Percentiles rank a stretch among this genome's conserved stretches.
Conservation (phyloP, 371 early-diverging fungal species). For the Mortierella sp. region DNA sequence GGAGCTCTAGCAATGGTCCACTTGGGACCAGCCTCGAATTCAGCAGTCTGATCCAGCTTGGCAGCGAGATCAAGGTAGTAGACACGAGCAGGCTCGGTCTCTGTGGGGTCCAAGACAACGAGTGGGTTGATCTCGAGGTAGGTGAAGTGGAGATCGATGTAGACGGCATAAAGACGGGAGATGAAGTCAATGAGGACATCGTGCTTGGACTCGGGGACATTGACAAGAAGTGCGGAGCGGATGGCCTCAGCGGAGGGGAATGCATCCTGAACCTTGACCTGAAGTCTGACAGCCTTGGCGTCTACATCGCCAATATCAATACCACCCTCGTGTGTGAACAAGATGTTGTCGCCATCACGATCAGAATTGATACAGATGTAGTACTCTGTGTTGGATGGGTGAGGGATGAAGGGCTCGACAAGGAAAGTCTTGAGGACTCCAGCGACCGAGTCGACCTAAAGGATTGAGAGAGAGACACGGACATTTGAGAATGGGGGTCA, state of each 20-base stretch:
- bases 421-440: constrained; percentile 94
- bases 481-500: too few relatives aligned
- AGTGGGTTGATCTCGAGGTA: constrained; percentile 99
- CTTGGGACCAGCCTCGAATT: constrained; percentile 94
- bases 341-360: constrained; percentile 94
- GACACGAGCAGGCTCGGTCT: constrained; percentile 70
- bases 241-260: constrained; percentile 77
- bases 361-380: constrained; percentile 96
- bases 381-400: constrained; percentile 91
- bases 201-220: constrained; percentile 77
- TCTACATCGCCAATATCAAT: constrained; percentile 99
- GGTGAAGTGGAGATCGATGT: constrained; percentile 95
- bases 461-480: background rate
- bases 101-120: constrained; percentile 84
- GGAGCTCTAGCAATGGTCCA: constrained; percentile 85
- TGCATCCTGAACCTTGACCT: constrained; percentile 73
- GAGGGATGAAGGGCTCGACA: constrained; percentile 96
- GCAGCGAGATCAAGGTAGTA: constrained; percentile 96
- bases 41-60: constrained; percentile 98
- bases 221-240: constrained; percentile 69
- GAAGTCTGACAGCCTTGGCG: constrained; percentile 89
- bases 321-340: constrained; percentile 98
- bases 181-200: constrained; percentile 92
- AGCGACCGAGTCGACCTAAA: constrained; percentile 82
- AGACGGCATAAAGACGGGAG: constrained; percentile 91